These are phyloP conservation scores for Kuraishia floccosa DNA, from an alignment of 805 yeast species.

Conservation along the genomic window DNA sequence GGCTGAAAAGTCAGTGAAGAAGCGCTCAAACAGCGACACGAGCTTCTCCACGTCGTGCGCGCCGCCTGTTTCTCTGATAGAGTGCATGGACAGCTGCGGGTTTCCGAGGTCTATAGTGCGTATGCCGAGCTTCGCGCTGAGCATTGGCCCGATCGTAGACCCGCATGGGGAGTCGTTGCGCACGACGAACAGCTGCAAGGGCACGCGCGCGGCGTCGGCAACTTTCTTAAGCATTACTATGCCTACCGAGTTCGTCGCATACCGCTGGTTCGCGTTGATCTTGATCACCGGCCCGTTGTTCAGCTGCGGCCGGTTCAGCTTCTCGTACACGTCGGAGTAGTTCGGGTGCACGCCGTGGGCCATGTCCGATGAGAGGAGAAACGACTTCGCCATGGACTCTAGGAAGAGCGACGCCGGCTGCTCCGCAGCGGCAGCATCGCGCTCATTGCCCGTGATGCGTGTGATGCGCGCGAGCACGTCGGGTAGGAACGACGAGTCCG, in stretches of 20 bases:
- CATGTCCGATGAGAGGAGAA: slow-evolving; percentile 87
- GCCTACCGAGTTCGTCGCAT: slow-evolving; percentile 90
- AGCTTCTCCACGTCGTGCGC: slow-evolving; percentile 58
- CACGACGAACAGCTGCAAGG: slow-evolving; percentile 87
- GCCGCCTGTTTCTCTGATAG: slow-evolving; percentile 88
- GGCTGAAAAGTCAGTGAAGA: slow-evolving; percentile 33
- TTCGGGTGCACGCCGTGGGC: slow-evolving; percentile 98
- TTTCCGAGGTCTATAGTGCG: slow-evolving; percentile 85
- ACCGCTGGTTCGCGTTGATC: slow-evolving; percentile 90
- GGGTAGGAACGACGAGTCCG: slow-evolving; percentile 84
- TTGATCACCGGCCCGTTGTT: slow-evolving; percentile 91
- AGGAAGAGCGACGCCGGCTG: slow-evolving; percentile 25
- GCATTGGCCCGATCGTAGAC: slow-evolving; percentile 90
- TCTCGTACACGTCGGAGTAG: slow-evolving; percentile 66
- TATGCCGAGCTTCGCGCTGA: slow-evolving; percentile 79
- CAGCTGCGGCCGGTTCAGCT: slow-evolving; percentile 65
- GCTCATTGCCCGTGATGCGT: slow-evolving; percentile 26
- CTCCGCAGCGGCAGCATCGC: slow-evolving; percentile 13
- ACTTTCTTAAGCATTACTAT: slow-evolving; percentile 63
- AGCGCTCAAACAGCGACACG: slow-evolving; percentile 49
- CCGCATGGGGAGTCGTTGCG: slow-evolving; percentile 93
- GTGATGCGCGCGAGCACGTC: slow-evolving; percentile 65
- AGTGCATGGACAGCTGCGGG: slow-evolving; percentile 90
- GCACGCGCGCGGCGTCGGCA: slow-evolving; percentile 61
- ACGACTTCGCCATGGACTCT: slow-evolving; percentile 63